Evolutionary conservation across 495 filamentous ascomycete genomes (phyloP).

Genomic region (Penicillium cinerascens): DNA sequence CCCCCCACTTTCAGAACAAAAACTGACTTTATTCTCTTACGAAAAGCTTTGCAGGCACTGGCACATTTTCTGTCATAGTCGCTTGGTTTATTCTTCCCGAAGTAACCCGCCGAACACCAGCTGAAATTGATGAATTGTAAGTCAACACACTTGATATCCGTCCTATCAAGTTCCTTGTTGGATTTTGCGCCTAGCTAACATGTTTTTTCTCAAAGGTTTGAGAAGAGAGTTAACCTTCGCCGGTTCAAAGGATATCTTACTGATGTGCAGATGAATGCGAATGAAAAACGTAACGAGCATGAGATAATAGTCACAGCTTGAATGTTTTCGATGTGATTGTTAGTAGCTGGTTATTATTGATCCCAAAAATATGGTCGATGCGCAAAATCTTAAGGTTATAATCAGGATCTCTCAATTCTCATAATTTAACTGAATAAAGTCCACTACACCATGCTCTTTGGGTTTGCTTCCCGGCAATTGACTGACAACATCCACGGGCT

Average conservation of each 20-base stretch:
- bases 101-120: conserved; percentile 33
- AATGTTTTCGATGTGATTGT: too few species aligned
- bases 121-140: conserved; percentile 39
- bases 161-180: too few species aligned
- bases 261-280: conserved; percentile 24
- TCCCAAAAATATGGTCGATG: too few species aligned
- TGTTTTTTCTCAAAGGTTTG: conserved; percentile 19
- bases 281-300: too few species aligned
- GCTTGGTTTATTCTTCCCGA: conserved; percentile 42
- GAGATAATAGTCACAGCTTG: too few species aligned
- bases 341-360: too few species aligned
- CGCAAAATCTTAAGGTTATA: too few species aligned
- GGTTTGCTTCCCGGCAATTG: conserved; percentile 17
- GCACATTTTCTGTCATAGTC: conserved; percentile 26
- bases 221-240: conserved; percentile 31
- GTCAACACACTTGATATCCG: too few species aligned
- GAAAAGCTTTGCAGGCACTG: conserved; percentile 31
- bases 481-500: conserved; percentile 24
- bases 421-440: conserved; percentile 2
- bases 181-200: too few species aligned
- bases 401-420: neutral
- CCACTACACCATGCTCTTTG: conserved; percentile 24
- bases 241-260: conserved; percentile 33
- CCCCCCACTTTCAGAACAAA: neutral
- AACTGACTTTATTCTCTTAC: neutral